These are phyloP conservation scores for Neurospora hispaniola DNA, from an alignment of 495 filamentous ascomycete genomes.

Conservation along the genomic window DNA sequence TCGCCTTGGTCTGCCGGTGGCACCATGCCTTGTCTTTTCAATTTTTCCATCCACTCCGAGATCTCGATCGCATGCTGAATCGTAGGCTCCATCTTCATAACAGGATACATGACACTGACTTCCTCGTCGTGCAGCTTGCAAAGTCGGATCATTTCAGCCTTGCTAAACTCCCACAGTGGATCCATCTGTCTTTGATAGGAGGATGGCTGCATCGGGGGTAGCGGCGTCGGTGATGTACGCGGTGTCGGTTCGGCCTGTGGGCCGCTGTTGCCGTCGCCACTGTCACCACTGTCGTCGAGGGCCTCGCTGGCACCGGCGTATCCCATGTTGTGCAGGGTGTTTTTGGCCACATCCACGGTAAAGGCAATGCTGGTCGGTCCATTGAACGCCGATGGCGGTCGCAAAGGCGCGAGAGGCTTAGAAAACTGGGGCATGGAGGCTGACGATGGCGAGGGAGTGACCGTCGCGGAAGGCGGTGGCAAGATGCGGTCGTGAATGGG, in stretches of 20 bases:
- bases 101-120: constrained; percentile 77
- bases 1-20: constrained; percentile 36
- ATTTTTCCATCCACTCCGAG: constrained; percentile 55
- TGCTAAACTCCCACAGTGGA: constrained; percentile 62
- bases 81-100: constrained; percentile 59
- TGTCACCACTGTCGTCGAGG: constrained; percentile 38
- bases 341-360: constrained; percentile 78
- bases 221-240: constrained; percentile 32
- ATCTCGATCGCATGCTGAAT: constrained; percentile 54
- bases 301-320: constrained; percentile 51
- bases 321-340: constrained; percentile 81
- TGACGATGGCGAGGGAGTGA: constrained; percentile 26
- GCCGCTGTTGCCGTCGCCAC: constrained; percentile 13
- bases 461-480: constrained; percentile 18
- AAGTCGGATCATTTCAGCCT: constrained; percentile 61
- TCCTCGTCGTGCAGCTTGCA: constrained; percentile 72
- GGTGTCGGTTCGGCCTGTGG: constrained; percentile 45
- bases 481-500: constrained; percentile 29
- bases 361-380: constrained; percentile 82
- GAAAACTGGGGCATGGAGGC: constrained; percentile 23
- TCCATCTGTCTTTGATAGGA: constrained; percentile 40
- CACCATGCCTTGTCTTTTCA: constrained; percentile 16
- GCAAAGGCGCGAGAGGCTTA: constrained; percentile 17
- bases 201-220: constrained; percentile 21
- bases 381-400: constrained; percentile 56